These are phyloP conservation scores for Tilletiaria anomala DNA, from an alignment of 1,284 basidiomycete species.

Conservation along the genomic window DNA sequence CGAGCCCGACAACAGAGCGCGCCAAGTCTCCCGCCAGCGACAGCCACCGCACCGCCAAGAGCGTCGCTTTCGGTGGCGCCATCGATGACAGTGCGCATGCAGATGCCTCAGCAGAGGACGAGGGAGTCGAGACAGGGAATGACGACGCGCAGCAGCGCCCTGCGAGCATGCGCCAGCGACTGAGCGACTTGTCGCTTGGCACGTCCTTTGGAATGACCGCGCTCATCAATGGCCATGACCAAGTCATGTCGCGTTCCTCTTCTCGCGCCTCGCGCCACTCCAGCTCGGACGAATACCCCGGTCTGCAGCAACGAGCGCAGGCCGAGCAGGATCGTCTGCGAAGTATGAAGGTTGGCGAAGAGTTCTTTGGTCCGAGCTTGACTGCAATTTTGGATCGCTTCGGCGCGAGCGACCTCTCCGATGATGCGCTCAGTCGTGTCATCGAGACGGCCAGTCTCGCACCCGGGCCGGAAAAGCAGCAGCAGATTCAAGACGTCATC, in stretches of 20 bases:
- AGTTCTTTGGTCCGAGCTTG: conserved; percentile 28
- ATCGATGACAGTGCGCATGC: not conserved
- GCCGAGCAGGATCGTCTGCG: conserved; percentile 29
- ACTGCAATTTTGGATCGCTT: conserved; percentile 19
- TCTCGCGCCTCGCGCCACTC: conserved; percentile 1
- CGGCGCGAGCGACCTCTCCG: conserved; percentile 13
- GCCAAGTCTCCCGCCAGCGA: no score
- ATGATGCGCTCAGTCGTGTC: not conserved
- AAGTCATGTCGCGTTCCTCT: not conserved
- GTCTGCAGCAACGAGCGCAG: conserved; percentile 16
- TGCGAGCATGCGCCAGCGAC: conserved; percentile 11
- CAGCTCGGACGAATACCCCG: conserved; percentile 18
- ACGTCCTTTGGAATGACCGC: conserved; percentile 21
- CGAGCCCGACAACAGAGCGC: no score
- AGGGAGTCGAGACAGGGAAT: not conserved
- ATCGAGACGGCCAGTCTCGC: not conserved
- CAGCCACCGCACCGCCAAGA: no score
- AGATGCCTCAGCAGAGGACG: not conserved
- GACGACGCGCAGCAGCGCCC: conserved; percentile 9
- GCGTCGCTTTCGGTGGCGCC: conserved; percentile 1
- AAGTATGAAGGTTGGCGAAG: conserved; percentile 29
- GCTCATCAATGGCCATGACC: conserved; percentile 9
- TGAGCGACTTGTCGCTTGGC: conserved; percentile 25
- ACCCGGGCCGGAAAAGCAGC: no score
- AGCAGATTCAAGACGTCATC: conserved; percentile 17